Evolutionary conservation across 495 filamentous ascomycete genomes (phyloP).

Genomic region (Cudoniella acicularis): DNA sequence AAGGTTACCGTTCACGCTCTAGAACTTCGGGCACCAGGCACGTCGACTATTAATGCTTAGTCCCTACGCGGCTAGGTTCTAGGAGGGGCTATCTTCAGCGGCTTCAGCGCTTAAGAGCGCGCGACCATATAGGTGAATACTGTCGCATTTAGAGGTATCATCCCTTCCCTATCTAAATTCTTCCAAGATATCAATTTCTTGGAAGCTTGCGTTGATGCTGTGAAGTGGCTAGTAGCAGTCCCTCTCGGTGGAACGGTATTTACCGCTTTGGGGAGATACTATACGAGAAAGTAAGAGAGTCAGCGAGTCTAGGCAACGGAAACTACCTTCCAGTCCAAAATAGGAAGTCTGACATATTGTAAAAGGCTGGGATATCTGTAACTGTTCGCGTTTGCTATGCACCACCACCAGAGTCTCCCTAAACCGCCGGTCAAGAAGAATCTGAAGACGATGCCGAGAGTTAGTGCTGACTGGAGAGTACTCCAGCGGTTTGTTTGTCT

Average conservation of each 20-base stretch:
- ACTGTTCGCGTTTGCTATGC: neutral
- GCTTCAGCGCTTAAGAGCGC: slow-evolving; percentile 4
- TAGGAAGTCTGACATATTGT: neutral
- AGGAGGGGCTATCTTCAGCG: slow-evolving; percentile 1
- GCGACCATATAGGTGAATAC: slow-evolving; percentile 10
- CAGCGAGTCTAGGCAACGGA: slow-evolving; percentile 4
- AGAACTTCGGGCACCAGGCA: neutral
- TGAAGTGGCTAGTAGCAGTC: slow-evolving; percentile 9
- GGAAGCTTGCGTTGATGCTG: slow-evolving; percentile 2
- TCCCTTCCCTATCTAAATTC: slow-evolving; percentile 7
- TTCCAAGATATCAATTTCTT: slow-evolving; percentile 11
- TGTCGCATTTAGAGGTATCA: slow-evolving; percentile 5
- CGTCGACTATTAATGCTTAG: slow-evolving; percentile 7
- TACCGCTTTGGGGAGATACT: neutral
- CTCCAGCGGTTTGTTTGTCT: slow-evolving; percentile 5
- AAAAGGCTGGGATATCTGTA: slow-evolving; percentile 1
- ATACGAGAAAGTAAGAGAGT: neutral
- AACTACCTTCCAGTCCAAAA: slow-evolving; percentile 2
- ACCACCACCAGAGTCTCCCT: neutral
- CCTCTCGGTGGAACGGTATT: neutral
- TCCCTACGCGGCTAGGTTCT: slow-evolving; percentile 1
- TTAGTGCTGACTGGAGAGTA: slow-evolving; percentile 1
- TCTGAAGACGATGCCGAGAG: slow-evolving; percentile 11
- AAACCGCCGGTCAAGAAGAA: neutral
- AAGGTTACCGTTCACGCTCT: neutral